Evolutionary conservation across 1,284 basidiomycete genomes (phyloP), one percentile per base, ranked within the genome.

Genomic region (Wallemia hederae): DNA sequence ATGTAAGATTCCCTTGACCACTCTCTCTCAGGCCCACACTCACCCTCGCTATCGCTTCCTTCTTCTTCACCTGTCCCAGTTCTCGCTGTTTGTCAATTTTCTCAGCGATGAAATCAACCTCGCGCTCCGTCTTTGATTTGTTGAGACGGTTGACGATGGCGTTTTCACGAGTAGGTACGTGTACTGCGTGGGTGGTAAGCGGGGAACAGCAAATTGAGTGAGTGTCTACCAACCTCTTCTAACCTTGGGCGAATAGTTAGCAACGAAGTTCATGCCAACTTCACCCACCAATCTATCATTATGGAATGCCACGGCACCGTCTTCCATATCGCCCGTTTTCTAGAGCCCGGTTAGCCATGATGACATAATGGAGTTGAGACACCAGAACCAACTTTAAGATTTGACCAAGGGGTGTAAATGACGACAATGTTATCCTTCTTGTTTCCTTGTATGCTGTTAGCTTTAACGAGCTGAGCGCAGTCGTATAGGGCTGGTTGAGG

Each of bases 381-480:
- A 14, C 33, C 33, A n/a, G 33, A 34, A 60, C 72, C 27, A 59
- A 86, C 86, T 78, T 91, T 90, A 62, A 92, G 74, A 69, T 91
- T 92, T 62, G 81, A 78, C 17, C 78, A 85, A 0, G 89, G 91
- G 0, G 91, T 96, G 69, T 91, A 97, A 63, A 98, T 96, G 66
- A 98, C 78, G 15, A 85, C 87, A 27, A 96, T 68, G 68, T 92
- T 85, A 65, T 92, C 85, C 71, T 90, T 91, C 73, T 96, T 96
- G 74, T 97, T 96, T 1, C 90, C 90, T 90, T 96, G 88, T 61
- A 98, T 98, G 1, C 86, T 91, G 67, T 97, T 97, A 0, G 92
- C 91, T 71, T 98, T 98, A 55, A 96, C 90, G 0, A 98, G 75
- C 70, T 98, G 92, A 0, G 88, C 85, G 64, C 86, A 86, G 69